These are phyloP conservation scores for Eremothecium sinecaudum DNA, from an alignment of 1,139 yeast genomes.

Conservation along the genomic window DNA sequence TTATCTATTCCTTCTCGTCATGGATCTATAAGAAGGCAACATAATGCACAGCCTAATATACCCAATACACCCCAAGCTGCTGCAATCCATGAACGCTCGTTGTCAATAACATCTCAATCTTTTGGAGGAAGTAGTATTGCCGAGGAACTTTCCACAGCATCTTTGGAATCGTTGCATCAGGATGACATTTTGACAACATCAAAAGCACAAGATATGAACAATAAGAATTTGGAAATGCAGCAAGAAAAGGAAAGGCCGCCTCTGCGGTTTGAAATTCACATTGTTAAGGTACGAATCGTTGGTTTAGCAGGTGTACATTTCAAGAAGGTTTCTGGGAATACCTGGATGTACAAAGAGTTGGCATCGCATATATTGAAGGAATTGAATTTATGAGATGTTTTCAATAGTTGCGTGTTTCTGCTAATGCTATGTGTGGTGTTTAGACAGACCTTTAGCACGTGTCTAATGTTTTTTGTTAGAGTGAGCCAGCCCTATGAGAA, in stretches of 20 bases:
- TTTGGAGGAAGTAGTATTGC: constrained; percentile 16
- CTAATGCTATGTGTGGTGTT: background rate
- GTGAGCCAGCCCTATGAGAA: no score
- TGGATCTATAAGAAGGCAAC: constrained; percentile 23
- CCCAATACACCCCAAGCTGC: constrained; percentile 36
- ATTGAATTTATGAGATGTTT: constrained; percentile 45
- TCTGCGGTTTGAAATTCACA: constrained; percentile 80
- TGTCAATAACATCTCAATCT: constrained; percentile 25
- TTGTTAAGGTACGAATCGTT: constrained; percentile 86
- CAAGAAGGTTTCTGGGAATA: constrained; percentile 85
- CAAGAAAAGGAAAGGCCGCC: constrained; percentile 37
- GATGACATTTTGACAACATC: constrained; percentile 31
- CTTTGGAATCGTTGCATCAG: constrained; percentile 46
- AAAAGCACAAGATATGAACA: constrained; percentile 27
- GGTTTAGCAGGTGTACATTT: constrained; percentile 91
- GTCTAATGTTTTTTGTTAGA: no score
- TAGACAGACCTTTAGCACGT: constrained; percentile 1
- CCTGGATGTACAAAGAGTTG: constrained; percentile 92
- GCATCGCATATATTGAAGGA: constrained; percentile 80
- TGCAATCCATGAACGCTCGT: constrained; percentile 24
- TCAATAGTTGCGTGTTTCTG: constrained; percentile 1
- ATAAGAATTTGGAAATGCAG: constrained; percentile 20
- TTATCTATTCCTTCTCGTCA: constrained; percentile 20
- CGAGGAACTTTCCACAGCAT: constrained; percentile 43
- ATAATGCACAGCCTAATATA: constrained; percentile 29